These are phyloP conservation scores for Cubamyces sp. DNA, from an alignment of 768 basidiomycete species.

Conservation along the genomic window DNA sequence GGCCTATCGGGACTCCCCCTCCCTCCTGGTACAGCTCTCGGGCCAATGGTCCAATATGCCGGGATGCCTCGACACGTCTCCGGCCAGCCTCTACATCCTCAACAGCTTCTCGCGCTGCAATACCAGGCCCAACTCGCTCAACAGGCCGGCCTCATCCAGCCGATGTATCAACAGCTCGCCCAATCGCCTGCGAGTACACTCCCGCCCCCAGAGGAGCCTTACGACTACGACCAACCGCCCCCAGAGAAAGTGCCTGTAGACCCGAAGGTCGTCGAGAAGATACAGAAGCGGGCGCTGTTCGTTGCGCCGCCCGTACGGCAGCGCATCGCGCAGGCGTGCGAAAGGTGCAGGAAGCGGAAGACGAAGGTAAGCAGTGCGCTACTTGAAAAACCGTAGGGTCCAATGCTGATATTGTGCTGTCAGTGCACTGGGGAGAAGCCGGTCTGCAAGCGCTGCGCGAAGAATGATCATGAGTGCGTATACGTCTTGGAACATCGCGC, in stretches of 20 bases:
- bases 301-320: conserved; percentile 2
- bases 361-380: conserved; percentile 15
- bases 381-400: neutral
- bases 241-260: neutral
- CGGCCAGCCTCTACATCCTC: neutral
- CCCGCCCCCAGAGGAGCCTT: neutral
- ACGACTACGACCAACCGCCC: neutral
- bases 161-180: neutral
- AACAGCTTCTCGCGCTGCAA: conserved; percentile 1
- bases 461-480: conserved; percentile 14
- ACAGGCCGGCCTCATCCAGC: neutral
- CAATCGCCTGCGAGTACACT: neutral
- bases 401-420: too few relatives aligned
- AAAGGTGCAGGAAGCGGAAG: conserved; percentile 25
- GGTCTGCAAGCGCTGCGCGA: conserved; percentile 14
- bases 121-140: conserved; percentile 4
- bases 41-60: neutral
- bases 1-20: neutral
- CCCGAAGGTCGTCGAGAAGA: neutral
- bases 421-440: conserved; percentile 24
- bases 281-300: conserved; percentile 16
- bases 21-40: neutral
- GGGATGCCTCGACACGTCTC: neutral
- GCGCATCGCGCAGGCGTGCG: conserved; percentile 23
- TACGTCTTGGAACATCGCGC: conserved; percentile 25